A percentile compares a stretch with the other conserved stretches of the same genome.
Evolutionary conservation across 768 basidiomycete species (phyloP).

Genomic region (Lactarius tabidus): DNA sequence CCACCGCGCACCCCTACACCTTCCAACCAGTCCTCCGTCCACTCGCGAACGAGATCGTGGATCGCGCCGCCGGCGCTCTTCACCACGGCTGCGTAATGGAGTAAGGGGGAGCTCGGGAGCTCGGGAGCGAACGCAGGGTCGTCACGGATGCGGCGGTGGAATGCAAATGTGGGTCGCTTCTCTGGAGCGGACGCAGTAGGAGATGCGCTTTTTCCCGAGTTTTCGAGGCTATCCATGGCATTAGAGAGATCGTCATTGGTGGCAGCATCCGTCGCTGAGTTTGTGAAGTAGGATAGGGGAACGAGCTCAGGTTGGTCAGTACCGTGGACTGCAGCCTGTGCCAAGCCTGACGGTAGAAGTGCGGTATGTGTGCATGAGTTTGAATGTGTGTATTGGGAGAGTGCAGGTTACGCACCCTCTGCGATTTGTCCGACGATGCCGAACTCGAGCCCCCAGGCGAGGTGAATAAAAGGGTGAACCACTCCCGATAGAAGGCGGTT

Average conservation of each 20-base stretch:
- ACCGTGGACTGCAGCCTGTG: too few species aligned
- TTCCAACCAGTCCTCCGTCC: constrained; percentile 18
- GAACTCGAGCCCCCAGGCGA: constrained; percentile 61
- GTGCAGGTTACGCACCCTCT: constrained; percentile 35
- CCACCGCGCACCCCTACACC: constrained; percentile 3
- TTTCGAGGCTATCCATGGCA: background rate
- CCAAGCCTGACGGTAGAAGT: constrained; percentile 40
- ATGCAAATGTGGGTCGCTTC: constrained; percentile 34
- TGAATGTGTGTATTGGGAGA: background rate
- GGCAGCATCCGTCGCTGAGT: too few species aligned
- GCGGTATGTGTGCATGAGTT: background rate
- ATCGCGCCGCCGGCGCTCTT: constrained; percentile 22
- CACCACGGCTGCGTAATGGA: constrained; percentile 20
- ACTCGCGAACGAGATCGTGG: constrained; percentile 23
- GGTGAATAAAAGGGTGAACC: constrained; percentile 61
- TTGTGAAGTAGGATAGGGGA: too few species aligned
- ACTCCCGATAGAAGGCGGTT: constrained; percentile 51
- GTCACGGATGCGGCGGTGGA: constrained; percentile 50
- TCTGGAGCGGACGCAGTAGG: constrained; percentile 36
- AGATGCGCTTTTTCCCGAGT: too few species aligned
- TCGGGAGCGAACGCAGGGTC: constrained; percentile 37
- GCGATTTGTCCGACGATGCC: constrained; percentile 29
- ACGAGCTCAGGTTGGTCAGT: too few species aligned
- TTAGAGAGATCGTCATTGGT: too few species aligned
- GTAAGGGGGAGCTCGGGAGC: constrained; percentile 1